Conservation (phyloP, 495 filamentous ascomycete genomes). For the Bathelium albidoporum region DNA sequence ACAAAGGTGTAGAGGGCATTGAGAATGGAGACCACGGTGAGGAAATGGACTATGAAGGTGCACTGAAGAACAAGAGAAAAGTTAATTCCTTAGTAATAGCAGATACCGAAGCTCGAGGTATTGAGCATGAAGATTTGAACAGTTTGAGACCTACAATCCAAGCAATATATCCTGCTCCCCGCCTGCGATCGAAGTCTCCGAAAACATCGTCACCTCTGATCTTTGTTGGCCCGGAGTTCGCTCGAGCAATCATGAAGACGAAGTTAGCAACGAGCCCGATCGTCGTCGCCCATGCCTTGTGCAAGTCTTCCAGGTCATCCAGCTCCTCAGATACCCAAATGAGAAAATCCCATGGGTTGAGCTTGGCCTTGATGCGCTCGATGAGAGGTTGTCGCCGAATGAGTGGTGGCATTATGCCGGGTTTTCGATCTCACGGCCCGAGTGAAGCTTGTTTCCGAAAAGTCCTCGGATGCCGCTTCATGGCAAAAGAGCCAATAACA, state of each 20-base stretch:
- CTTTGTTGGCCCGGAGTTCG: slow-evolving; percentile 48
- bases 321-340: slow-evolving; percentile 85
- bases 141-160: slow-evolving; percentile 59
- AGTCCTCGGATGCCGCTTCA: background rate
- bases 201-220: slow-evolving; percentile 69
- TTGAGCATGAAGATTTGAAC: background rate
- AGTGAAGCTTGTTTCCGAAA: background rate
- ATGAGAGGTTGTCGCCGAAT: slow-evolving; percentile 66
- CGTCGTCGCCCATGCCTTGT: slow-evolving; percentile 60
- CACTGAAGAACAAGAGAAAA: slow-evolving; percentile 50
- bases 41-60: slow-evolving; percentile 54
- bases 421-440: background rate
- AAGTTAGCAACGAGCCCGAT: slow-evolving; percentile 68
- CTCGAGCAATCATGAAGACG: slow-evolving; percentile 69
- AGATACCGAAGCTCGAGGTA: background rate
- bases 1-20: slow-evolving; percentile 80
- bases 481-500: background rate
- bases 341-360: slow-evolving; percentile 82
- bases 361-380: slow-evolving; percentile 63
- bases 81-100: no score
- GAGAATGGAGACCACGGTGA: slow-evolving; percentile 50
- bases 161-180: slow-evolving; percentile 49
- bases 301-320: slow-evolving; percentile 74
- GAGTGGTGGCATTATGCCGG: slow-evolving; percentile 53
- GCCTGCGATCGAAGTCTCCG: slow-evolving; percentile 48